These are phyloP conservation scores for Bipolaris oryzae DNA, from an alignment of 2,329 filamentous ascomycete species.

Conservation along the genomic window DNA sequence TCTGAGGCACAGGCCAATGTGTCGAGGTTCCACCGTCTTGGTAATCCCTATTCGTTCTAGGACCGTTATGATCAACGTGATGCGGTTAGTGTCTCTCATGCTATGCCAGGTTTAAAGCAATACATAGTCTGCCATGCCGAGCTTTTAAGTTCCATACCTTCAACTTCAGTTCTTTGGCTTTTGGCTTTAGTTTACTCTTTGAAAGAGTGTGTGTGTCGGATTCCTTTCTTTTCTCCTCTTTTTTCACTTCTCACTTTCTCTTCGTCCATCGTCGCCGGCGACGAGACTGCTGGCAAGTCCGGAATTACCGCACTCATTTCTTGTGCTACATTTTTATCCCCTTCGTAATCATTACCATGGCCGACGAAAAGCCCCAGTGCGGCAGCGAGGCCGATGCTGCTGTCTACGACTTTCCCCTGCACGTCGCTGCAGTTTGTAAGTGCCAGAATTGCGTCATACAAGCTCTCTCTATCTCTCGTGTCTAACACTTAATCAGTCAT, in stretches of 20 bases:
- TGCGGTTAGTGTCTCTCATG: constrained; percentile 33
- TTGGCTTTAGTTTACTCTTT: constrained; percentile 39
- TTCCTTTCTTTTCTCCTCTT: constrained; percentile 25
- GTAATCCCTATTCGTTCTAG: constrained; percentile 33
- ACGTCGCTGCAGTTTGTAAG: constrained; percentile 49
- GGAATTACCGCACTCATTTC: constrained; percentile 22
- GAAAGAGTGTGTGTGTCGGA: constrained; percentile 38
- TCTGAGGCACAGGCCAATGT: constrained; percentile 40
- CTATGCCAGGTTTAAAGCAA: constrained; percentile 33
- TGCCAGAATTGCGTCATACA: neutral
- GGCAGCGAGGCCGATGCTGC: constrained; percentile 38
- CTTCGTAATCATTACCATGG: constrained; percentile 32
- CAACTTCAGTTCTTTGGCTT: constrained; percentile 26
- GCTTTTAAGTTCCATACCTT: constrained; percentile 28
- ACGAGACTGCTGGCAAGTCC: constrained; percentile 42
- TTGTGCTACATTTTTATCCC: constrained; percentile 14
- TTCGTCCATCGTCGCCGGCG: constrained; percentile 42
- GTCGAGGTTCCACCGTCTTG: constrained; percentile 33
- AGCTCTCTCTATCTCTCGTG: too few relatives aligned
- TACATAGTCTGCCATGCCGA: constrained; percentile 40
- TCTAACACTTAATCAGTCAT: constrained; percentile 41
- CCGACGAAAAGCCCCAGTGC: constrained; percentile 42
- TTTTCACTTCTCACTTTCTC: constrained; percentile 22
- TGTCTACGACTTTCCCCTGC: constrained; percentile 47
- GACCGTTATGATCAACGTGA: constrained; percentile 36